Conservation (phyloP, 208 protist genomes). For the Naegleria gruberi region DNA sequence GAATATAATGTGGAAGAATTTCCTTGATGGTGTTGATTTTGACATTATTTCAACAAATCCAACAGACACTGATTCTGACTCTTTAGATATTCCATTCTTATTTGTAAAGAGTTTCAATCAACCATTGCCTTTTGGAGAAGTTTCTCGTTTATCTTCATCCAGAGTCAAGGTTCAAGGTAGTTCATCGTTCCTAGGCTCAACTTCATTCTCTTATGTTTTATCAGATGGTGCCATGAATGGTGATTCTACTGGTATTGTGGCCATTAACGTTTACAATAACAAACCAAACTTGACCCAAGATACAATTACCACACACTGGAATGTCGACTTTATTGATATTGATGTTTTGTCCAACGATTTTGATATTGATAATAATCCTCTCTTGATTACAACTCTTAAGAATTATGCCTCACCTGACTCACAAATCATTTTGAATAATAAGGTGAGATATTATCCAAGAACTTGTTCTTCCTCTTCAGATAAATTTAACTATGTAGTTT, state of each 20-base stretch:
- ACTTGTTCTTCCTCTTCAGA: neutral
- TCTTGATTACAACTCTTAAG: neutral
- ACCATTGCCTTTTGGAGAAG: neutral
- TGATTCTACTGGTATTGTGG: neutral
- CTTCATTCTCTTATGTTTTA: neutral
- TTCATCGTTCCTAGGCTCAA: neutral
- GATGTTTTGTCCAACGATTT: neutral
- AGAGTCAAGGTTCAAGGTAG: neutral
- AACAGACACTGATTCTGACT: neutral
- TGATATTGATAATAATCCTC: neutral
- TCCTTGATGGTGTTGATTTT: neutral
- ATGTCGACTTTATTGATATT: neutral
- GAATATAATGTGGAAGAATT: neutral
- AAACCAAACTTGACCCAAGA: neutral
- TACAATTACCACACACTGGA: neutral
- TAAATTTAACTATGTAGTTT: neutral
- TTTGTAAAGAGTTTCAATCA: neutral
- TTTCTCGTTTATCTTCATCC: neutral
- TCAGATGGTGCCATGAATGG: neutral
- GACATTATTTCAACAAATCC: neutral
- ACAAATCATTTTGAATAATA: neutral
- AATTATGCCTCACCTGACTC: neutral
- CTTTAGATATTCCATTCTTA: neutral
- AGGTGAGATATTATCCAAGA: neutral
- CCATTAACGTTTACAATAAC: neutral